Evolutionary conservation across 2,329 filamentous ascomycete species (phyloP), one percentile per base, ranked within the genome.

Genomic region (Sarocladium kiliense): DNA sequence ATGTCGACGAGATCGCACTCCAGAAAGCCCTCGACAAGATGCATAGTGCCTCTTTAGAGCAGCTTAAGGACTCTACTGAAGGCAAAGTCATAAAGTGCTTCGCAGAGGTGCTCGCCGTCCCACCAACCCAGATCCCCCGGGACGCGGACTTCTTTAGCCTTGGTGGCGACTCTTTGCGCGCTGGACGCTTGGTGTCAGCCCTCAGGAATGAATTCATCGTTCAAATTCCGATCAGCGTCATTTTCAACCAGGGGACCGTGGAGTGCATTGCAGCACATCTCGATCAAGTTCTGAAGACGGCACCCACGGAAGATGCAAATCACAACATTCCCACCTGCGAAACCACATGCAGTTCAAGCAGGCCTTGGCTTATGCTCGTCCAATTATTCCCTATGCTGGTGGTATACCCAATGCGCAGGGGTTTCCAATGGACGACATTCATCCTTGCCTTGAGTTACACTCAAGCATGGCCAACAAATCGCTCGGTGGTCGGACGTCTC

Each of bases 121-220:
- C 68, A 1, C 60, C 66, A 1, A 63, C 65, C 2, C 73, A 77
- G 2, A 66, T 81, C 12, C 61, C 67, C 1, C 58, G 62, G 0
- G 63, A 71, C 1, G 73, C 74, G 0, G 76, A 80, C 61, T 81
- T 81, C 61, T 81, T 81, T 60, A 68, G 70, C 12, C 68, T 80
- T 16, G 79, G 79, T 5, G 79, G 80, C 18, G 78, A 82, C 60
- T 81, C 77, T 34, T 69, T 84, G 47, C 71, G 71, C 19, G 80
- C 80, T 30, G 80, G 80, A 2, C 71, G 72, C 32, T 70, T 84
- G 1, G 66, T 81, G 6, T 80, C 79, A 1, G 66, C 69, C 1
- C 68, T 83, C 3, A 74, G 80, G n/a, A 70, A 69, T 26, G 70
- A 77, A 51, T 79, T 81, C 57, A 66, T 70, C 19, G 67, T 79